Evolutionary conservation across 2,329 filamentous ascomycete species (phyloP), one percentile per base, ranked within the genome.

Genomic region (Pestalotiopsis fici): DNA sequence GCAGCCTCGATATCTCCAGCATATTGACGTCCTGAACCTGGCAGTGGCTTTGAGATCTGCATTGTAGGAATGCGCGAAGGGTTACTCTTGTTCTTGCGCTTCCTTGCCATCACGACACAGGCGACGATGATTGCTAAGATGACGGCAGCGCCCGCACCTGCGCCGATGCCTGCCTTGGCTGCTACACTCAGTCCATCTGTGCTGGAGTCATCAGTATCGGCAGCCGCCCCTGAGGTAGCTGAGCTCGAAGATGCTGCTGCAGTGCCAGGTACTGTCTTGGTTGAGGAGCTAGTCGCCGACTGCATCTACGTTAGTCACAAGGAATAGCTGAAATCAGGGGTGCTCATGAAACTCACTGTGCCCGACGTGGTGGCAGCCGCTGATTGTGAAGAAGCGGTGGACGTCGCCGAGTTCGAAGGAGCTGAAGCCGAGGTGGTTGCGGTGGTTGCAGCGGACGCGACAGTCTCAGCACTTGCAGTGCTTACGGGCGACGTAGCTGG

Each of bases 131-230:
- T 55, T 11, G 57, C 39, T 27, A 66, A 35, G 31, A 66, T 28
- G 37, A 68, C 15, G 21, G 64, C 67, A 7, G 65, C 67, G 59
- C 67, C 67, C 2, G 56, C 67, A 50, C 67, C 67, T 12, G 67
- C 67, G 28, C 67, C 67, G 23, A 68, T 68, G 9, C 65, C 67
- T 3, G 67, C 67, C 47, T 68, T 66, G 27, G 67, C 67, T 1
- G 67, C 67, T 25, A 66, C 61, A 5, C 59, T 47, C 12, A 68
- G 67, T 4, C 60, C 65, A 18, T 18, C 23, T 4, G 60, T 57
- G 7, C 35, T 60, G 5, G 31, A 23, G 0, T 64, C 59, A 6
- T 28, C n/a, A 27, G 50, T 28, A 21, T 54, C 54, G 6, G 28
- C 27, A 25, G 21, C 56, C 18, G 56, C 64, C 31, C 27, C 47